phyloP scores from a whole-genome alignment of 192 early-diverging fungal species.

The Rhizophagus clarus region DNA sequence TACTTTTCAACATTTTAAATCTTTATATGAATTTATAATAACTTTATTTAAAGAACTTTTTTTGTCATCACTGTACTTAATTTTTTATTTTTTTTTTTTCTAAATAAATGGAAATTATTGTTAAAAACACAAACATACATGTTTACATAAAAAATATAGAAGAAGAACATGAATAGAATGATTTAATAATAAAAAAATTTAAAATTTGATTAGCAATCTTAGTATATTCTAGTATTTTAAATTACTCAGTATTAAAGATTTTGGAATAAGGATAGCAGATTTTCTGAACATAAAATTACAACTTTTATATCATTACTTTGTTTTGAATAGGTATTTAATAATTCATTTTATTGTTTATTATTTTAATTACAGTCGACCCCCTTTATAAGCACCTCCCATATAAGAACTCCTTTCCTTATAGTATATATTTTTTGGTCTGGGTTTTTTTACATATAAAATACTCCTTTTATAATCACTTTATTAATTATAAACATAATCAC shows the following conservation, averaged over 20 bases:
- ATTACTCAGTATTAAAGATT: background rate
- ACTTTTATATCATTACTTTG: slow-evolving; percentile 33
- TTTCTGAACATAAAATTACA: too few relatives aligned
- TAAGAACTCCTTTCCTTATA: too few relatives aligned
- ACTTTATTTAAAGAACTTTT: background rate
- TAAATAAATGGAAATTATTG: background rate
- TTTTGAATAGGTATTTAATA: slow-evolving; percentile 28
- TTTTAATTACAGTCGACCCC: too few relatives aligned
- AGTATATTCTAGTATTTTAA: slow-evolving; percentile 33
- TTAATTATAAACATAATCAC: too few relatives aligned
- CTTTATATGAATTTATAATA: background rate
- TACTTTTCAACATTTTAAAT: background rate
- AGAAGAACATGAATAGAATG: background rate
- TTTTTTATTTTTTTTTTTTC: background rate
- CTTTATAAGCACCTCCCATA: too few relatives aligned
- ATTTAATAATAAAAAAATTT: slow-evolving; percentile 18
- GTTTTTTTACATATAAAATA: too few relatives aligned
- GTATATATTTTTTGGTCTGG: too few relatives aligned
- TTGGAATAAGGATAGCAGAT: slow-evolving; percentile 14
- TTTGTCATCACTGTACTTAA: background rate
- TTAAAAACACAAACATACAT: too few relatives aligned
- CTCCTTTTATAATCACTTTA: too few relatives aligned
- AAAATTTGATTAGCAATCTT: slow-evolving; percentile 31
- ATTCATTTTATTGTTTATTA: background rate
- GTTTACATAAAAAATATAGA: background rate